Evolutionary conservation across 331 rosid species (phyloP), one percentile per base, ranked within the genome.

Genomic region (Cucumis variabilis): DNA sequence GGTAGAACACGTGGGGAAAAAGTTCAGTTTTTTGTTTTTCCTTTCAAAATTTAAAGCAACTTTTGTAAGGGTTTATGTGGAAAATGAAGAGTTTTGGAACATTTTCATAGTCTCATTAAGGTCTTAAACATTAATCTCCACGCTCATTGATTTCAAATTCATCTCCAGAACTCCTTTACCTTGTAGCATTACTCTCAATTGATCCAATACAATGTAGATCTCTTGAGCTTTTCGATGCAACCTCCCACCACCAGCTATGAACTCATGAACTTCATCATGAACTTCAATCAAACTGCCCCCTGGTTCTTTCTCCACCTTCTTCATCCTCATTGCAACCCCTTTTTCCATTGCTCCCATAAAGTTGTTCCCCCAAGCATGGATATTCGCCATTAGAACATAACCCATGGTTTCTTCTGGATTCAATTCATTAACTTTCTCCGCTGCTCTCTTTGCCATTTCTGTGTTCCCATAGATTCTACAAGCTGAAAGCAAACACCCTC

Each of bases 261-360:
- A 97, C 90, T 97, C 96, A 28, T 94, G 96, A 92, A 93, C 93
- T 85, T 95, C 95, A 55, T 94, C 95, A 71, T 93, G 77, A 37
- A 95, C 91, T 90, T 97, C 98, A 82, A 97, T 97, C 86, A 93
- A 88, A 89, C 99, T 94, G 87, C 97, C 93, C n/a, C 98, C 98
- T 20, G 98, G 94, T 94, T 97, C 96, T 90, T 94, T 97, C 90
- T 92, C 91, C 77, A 87, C 83, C 88, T 77, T 87, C 77, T 87
- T 92, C 87, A 86, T 91, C 90, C 84, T 93, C 99, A 94, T 95
- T 86, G 89, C 87, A 89, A 93, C 51, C 92, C 98, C 90, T 46
- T 92, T 93, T 87, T 88, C 89, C 66, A 89, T 77, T 76, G 98
- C 98, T 86, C 93, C 94, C 82, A 91, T 91, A 69, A 93, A 97